phyloP scores from a whole-genome alignment of 352 stramenopile genomes.

The Globisporangium sylvaticum region DNA sequence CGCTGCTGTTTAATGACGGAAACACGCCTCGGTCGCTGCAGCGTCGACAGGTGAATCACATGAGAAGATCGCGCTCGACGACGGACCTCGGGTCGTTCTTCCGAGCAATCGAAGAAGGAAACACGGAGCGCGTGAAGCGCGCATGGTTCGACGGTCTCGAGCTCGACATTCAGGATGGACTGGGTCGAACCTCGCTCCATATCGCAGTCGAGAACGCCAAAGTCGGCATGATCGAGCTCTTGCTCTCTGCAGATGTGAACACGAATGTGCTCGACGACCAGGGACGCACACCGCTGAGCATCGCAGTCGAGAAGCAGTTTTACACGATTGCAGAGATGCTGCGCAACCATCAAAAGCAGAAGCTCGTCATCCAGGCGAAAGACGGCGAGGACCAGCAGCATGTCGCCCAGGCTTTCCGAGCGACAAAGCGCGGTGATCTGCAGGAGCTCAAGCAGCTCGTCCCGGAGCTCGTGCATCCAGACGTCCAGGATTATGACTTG shows the following conservation, averaged over 20 bases:
- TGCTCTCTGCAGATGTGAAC: slow-evolving; percentile 69
- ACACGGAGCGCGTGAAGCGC: slow-evolving; percentile 76
- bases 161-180: slow-evolving; percentile 53
- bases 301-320: slow-evolving; percentile 58
- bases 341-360: slow-evolving; percentile 52
- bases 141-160: slow-evolving; percentile 61
- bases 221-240: slow-evolving; percentile 65
- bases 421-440: slow-evolving; percentile 48
- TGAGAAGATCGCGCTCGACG: slow-evolving; percentile 29
- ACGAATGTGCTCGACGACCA: slow-evolving; percentile 46
- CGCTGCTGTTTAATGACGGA: slow-evolving; percentile 14
- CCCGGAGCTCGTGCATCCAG: slow-evolving; percentile 46
- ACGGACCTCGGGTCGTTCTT: slow-evolving; percentile 49
- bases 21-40: slow-evolving; percentile 5
- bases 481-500: slow-evolving; percentile 75
- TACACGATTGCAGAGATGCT: slow-evolving; percentile 62
- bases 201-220: slow-evolving; percentile 70
- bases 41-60: slow-evolving; percentile 9
- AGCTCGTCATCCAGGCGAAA: slow-evolving; percentile 26
- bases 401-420: slow-evolving; percentile 52
- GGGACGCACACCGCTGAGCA: slow-evolving; percentile 60
- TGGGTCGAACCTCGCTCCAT: slow-evolving; percentile 67
- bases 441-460: slow-evolving; percentile 47
- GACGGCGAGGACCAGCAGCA: slow-evolving; percentile 37
- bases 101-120: slow-evolving; percentile 49